Evolutionary conservation across 495 filamentous ascomycete species (phyloP), one percentile per base, ranked within the genome.

Genomic region (Aspergillus sclerotioniger): DNA sequence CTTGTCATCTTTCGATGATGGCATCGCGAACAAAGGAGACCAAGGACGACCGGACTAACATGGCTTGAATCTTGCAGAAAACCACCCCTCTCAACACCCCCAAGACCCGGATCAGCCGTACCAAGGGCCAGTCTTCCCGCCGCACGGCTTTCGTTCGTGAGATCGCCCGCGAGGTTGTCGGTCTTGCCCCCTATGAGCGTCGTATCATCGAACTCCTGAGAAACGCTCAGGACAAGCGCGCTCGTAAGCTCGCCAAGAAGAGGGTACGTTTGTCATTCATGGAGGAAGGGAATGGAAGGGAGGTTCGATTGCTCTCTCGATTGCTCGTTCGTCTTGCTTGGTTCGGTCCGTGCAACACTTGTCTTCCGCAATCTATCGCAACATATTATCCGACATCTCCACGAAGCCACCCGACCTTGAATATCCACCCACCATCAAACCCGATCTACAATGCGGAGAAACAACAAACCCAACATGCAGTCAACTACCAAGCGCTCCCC

Each of bases 161-260:
- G 71, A 89, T 98, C 73, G 90, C 96, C 71, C 93, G 91, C 83
- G 94, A 98, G 81, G 94, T 97, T 61, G 67, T 76, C 64, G 89
- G 91, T 76, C 90, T 96, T 69, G 92, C 92, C 64, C 92, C 92
- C 67, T 97, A 97, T 73, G 94, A 98, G 84, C 91, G 92, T 74
- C 92, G 94, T 68, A 90, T 98, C 72, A 95, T 98, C 76, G 94
- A 98, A 86, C 83, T 98, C 64, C 87, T 98, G 75, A 90, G 94
- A 67, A 98, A 98, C 85, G 86, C 87, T 82, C 96, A 96, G 82
- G 94, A 98, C 79, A 98, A 98, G 89, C 90, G 94, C 80, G 94
- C 94, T 61, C 84, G 94, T 63, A 98, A 98, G 87, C 88, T 96
- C 71, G 94, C 94, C 64, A 98, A 98, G 93, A 97, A 96, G 88